Base-by-base conservation (phyloP, 2,329 filamentous ascomycete genomes). In the Aureobasidium namibiae region DNA sequence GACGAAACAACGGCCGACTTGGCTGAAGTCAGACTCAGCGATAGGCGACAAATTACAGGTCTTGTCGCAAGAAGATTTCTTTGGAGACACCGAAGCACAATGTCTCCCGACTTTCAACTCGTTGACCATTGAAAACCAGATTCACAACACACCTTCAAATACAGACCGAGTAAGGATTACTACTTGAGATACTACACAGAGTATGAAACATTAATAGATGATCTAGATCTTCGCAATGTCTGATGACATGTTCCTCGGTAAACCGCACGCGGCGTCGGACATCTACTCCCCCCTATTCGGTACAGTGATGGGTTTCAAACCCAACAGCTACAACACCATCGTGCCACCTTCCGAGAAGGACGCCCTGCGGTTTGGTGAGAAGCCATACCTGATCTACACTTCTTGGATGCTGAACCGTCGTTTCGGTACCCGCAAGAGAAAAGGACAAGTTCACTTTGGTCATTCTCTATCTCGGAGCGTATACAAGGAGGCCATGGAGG, bases 81-180 rank as follows among this genome's bases (percentile, higher is more conserved):
- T 77, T 63, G 68, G 71, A 13, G 67, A 70, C 8, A 61, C 69
- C 9, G 72, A 72, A 57, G 64, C 67, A 41, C 67, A 68, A 38
- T 77, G 75, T 58, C 65, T 76, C 34, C 74, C 75, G n/a, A 74
- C 73, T 2, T 77, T 76, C 63, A 75, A 77, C 64, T 76, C 74
- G 10, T 67, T 75, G 11, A 71, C 73, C 2, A 75, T 75, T 53
- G 75, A 77, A 62, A 75, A 74, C 33, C 73, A 77, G 61, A 69
- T 77, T 18, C 73, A 72, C 64, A 74, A 74, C 63, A 76, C 74
- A 0, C 72, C 71, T 1, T 77, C 74, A 1, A 66, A 71, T 31
- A 73, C 69, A 0, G 74, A 76, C 41, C 62, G 65, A 24, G 67
- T 67, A 65, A 39, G 67, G 10, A 21, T 41, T n/a, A 38, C 16